These are phyloP conservation scores for Solanum ossicruentum DNA, from an alignment of 257 asterid species.

Conservation along the genomic window DNA sequence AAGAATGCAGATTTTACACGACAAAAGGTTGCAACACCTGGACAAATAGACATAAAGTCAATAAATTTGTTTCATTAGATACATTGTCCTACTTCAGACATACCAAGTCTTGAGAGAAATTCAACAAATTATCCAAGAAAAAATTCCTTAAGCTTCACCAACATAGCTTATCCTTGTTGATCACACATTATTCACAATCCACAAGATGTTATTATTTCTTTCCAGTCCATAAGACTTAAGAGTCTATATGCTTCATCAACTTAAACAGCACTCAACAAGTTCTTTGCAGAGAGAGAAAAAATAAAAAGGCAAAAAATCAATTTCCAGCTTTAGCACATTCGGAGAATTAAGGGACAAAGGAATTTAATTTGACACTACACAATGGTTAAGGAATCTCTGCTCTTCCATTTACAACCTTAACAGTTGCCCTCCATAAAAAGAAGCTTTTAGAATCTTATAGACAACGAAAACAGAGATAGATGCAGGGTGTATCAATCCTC, in stretches of 20 bases:
- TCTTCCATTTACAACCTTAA: not conserved
- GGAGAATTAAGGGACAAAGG: not conserved
- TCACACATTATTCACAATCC: not conserved
- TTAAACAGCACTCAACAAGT: not conserved
- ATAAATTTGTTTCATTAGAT: not conserved
- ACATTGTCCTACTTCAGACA: not conserved
- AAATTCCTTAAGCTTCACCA: not conserved
- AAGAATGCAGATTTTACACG: constrained; percentile 74
- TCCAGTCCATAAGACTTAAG: not conserved
- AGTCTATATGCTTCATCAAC: not conserved
- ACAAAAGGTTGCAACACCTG: constrained; percentile 97
- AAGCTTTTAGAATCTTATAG: not conserved
- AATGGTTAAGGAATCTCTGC: not conserved
- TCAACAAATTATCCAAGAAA: not conserved
- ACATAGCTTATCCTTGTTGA: not conserved
- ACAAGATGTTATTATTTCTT: not conserved
- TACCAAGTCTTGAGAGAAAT: not conserved
- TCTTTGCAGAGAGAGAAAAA: not conserved
- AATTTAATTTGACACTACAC: not conserved
- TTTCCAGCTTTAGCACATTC: not conserved
- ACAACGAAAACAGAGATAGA: not conserved
- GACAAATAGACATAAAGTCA: not conserved
- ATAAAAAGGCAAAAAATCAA: not conserved
- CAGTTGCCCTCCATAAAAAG: not conserved
- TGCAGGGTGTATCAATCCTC: not conserved